A percentile compares a stretch with the other conserved stretches of the same genome.
These are phyloP conservation scores for Rhizoclosmatium sp. DNA, from an alignment of 192 early-diverging fungal genomes.

Conservation along the genomic window DNA sequence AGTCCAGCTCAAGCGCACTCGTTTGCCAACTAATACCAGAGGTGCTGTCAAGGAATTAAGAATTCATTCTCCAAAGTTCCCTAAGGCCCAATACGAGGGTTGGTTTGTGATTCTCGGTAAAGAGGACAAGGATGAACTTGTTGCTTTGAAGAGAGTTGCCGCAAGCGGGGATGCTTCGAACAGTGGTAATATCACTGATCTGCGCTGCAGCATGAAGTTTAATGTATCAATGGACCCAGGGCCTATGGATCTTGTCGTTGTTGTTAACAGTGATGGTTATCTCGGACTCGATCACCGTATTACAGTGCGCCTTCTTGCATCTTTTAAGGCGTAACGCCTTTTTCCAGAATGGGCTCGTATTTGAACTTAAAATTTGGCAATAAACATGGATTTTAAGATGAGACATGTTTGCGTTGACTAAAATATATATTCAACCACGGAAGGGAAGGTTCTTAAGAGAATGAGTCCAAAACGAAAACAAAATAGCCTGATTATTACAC, in stretches of 20 bases:
- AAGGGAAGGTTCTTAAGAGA: too few relatives aligned
- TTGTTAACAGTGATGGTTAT: slow-evolving; percentile 33
- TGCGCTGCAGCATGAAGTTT: slow-evolving; percentile 27
- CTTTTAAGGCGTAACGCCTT: slow-evolving; percentile 4
- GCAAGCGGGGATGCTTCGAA: not conserved
- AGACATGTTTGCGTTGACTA: too few relatives aligned
- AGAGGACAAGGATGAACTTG: slow-evolving; percentile 65
- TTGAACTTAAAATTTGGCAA: too few relatives aligned
- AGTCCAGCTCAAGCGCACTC: slow-evolving; percentile 38
- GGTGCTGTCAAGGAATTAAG: slow-evolving; percentile 38
- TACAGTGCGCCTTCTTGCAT: slow-evolving; percentile 18
- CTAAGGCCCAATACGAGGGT: slow-evolving; percentile 90
- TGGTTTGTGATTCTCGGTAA: slow-evolving; percentile 93
- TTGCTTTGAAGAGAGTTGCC: slow-evolving; percentile 82
- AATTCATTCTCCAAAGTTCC: slow-evolving; percentile 85
- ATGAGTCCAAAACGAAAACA: not conserved
- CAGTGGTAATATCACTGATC: not conserved
- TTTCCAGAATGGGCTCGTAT: too few relatives aligned
- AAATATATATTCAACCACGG: too few relatives aligned
- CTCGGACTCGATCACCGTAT: slow-evolving; percentile 69
- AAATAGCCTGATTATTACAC: slow-evolving; percentile 53
- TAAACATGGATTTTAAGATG: too few relatives aligned
- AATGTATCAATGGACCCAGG: slow-evolving; percentile 20
- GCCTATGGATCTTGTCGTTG: not conserved
- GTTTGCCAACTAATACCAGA: slow-evolving; percentile 1